These are phyloP conservation scores for Puccinia coronata DNA, from an alignment of 1,284 basidiomycete genomes.

Conservation along the genomic window DNA sequence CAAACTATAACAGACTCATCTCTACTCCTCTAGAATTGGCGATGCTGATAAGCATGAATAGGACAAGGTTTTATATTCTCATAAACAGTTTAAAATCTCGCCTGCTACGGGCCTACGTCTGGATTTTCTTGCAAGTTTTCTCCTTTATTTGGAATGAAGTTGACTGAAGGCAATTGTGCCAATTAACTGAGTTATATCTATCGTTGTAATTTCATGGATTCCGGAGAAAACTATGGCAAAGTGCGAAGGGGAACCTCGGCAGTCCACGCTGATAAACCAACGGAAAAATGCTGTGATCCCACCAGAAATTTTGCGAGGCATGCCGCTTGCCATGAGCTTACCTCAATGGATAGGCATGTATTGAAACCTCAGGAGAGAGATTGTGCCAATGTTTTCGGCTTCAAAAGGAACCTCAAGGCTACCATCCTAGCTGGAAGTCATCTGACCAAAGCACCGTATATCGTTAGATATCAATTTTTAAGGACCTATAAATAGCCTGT, in stretches of 20 bases:
- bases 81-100: constrained; percentile 2
- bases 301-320: constrained; percentile 25
- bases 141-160: neutral
- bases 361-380: constrained; percentile 17
- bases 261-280: constrained; percentile 21
- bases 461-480: neutral
- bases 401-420: constrained; percentile 31
- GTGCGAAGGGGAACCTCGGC: neutral
- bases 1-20: neutral
- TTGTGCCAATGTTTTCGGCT: constrained; percentile 23
- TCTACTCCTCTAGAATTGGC: neutral
- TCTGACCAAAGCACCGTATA: constrained; percentile 13
- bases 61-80: constrained; percentile 1
- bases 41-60: constrained; percentile 13
- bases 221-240: neutral
- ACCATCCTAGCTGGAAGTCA: neutral
- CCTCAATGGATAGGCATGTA: constrained; percentile 3
- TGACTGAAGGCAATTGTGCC: neutral
- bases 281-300: constrained; percentile 12
- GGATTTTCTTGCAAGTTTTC: constrained; percentile 21
- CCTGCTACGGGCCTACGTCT: too few relatives aligned
- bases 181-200: constrained; percentile 17
- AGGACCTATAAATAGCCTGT: constrained; percentile 6
- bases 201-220: neutral
- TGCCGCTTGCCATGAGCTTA: constrained; percentile 10